These are phyloP conservation scores for Collybia nuda DNA, from an alignment of 768 basidiomycete genomes.

Conservation along the genomic window DNA sequence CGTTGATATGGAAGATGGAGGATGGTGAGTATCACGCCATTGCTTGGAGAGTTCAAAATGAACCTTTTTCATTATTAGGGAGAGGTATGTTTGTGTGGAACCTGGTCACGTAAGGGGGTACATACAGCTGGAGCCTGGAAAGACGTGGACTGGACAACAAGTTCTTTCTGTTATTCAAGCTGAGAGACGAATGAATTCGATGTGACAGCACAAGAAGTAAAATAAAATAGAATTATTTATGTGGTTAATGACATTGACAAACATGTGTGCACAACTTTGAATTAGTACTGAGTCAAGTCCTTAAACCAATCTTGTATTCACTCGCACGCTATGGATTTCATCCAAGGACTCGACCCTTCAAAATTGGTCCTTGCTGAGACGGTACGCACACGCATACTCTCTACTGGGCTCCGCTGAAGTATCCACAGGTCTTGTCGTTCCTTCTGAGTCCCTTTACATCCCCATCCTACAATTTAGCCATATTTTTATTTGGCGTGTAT, in stretches of 20 bases:
- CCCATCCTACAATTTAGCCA: constrained; percentile 78
- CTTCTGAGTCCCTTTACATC: constrained; percentile 50
- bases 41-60: neutral
- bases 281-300: no score
- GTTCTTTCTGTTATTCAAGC: constrained; percentile 38
- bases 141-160: constrained; percentile 80
- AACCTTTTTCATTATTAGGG: constrained; percentile 51
- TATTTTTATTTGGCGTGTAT: constrained; percentile 78
- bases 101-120: constrained; percentile 84
- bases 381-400: constrained; percentile 34
- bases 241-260: no score
- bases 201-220: no score
- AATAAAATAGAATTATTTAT: no score
- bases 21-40: constrained; percentile 59
- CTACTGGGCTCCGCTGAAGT: neutral
- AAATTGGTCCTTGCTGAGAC: constrained; percentile 66
- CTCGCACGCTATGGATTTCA: constrained; percentile 51
- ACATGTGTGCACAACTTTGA: no score
- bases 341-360: constrained; percentile 69
- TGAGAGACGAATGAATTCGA: constrained; percentile 2
- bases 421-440: constrained; percentile 59
- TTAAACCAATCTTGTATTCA: neutral
- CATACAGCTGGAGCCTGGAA: constrained; percentile 57
- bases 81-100: constrained; percentile 87
- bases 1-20: constrained; percentile 85